Evolutionary conservation across 345 rosid species (phyloP).

Genomic region (Chamaenerion angustifolium): DNA sequence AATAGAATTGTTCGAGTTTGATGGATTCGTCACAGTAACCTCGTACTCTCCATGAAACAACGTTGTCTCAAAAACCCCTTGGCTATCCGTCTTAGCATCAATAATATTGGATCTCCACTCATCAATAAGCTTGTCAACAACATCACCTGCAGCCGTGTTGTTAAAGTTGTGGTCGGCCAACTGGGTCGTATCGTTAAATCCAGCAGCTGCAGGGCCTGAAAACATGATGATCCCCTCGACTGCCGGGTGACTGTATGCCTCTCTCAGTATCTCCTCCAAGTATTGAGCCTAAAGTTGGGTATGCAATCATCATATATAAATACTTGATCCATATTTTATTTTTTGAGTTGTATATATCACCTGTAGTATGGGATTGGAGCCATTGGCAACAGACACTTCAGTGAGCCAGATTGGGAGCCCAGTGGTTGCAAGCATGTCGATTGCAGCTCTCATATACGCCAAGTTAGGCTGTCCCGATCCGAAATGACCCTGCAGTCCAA

Average conservation of each 20-base stretch:
- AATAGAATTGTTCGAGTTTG: conserved; percentile 14
- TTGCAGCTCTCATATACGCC: conserved; percentile 57
- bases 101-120: conserved; percentile 28
- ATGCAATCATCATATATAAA: too few species aligned
- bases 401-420: conserved; percentile 77
- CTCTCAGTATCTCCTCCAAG: conserved; percentile 54
- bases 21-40: conserved; percentile 23
- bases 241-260: conserved; percentile 51
- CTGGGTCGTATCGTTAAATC: conserved; percentile 26
- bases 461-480: conserved; percentile 34
- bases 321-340: too few species aligned
- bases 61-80: conserved; percentile 21
- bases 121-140: conserved; percentile 43
- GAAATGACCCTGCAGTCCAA: conserved; percentile 76
- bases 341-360: too few species aligned
- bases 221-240: conserved; percentile 57
- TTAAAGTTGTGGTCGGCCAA: conserved; percentile 30
- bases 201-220: conserved; percentile 44
- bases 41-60: conserved; percentile 47
- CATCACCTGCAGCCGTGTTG: conserved; percentile 38
- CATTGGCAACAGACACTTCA: conserved; percentile 36
- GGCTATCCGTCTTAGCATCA: conserved; percentile 7
- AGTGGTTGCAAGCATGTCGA: conserved; percentile 50
- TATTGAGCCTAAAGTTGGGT: conserved; percentile 33
- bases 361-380: conserved; percentile 32